phyloP scores from a whole-genome alignment of 306 rosid genomes.

The Sesbania bispinosa region DNA sequence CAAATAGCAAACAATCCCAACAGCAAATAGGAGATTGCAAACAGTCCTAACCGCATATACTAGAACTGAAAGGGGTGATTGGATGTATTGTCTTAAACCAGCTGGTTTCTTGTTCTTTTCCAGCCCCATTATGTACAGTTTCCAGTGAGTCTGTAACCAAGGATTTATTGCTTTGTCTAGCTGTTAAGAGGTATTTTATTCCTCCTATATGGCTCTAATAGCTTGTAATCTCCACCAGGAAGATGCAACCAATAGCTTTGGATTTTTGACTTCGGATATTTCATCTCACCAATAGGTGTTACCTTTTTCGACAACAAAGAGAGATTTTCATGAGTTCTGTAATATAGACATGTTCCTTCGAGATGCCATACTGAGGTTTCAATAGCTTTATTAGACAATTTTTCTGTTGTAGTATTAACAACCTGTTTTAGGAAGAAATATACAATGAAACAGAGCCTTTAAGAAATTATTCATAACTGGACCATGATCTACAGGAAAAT shows the following conservation, averaged over 20 bases:
- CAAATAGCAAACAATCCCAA: too few species aligned
- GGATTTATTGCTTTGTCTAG: conserved; percentile 34
- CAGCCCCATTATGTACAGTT: conserved; percentile 16
- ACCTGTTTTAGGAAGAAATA: conserved; percentile 52
- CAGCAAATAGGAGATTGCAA: too few species aligned
- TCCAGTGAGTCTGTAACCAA: conserved; percentile 24
- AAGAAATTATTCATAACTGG: conserved; percentile 9
- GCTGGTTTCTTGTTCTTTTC: conserved; percentile 36
- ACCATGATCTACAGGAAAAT: too few species aligned
- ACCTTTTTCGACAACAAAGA: conserved; percentile 31
- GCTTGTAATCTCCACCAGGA: conserved; percentile 81
- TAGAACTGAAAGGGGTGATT: too few species aligned
- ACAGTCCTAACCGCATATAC: too few species aligned
- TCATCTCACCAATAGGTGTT: conserved; percentile 64
- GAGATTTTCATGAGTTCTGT: conserved; percentile 43
- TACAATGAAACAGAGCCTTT: conserved; percentile 20
- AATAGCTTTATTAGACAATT: conserved; percentile 58
- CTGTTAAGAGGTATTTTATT: conserved; percentile 62
- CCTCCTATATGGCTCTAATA: conserved; percentile 67
- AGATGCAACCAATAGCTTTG: conserved; percentile 91
- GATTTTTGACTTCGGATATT: conserved; percentile 68
- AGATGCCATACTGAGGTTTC: conserved; percentile 95
- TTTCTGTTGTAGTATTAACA: conserved; percentile 75
- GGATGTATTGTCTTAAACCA: conserved; percentile 55
- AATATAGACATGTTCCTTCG: conserved; percentile 76